Evolutionary conservation across 768 basidiomycete species (phyloP), one percentile per base, ranked within the genome.

Genomic region (Russula brevipes): DNA sequence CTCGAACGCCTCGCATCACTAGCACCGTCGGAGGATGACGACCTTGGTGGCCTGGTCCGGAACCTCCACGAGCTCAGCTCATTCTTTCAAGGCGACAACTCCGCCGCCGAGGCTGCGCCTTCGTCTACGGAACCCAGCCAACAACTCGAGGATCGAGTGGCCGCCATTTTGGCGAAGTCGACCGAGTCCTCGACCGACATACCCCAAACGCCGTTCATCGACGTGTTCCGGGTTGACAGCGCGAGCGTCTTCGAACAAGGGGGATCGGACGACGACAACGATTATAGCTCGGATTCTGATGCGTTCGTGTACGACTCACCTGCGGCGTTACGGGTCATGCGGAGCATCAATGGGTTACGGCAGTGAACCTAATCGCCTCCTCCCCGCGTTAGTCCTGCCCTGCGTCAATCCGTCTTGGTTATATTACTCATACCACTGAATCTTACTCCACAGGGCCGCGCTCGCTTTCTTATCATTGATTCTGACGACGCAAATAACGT

Each of bases 81-180:
- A 49, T 89, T 85, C 77, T 89, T 90, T 79, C 85, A 86, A 68
- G 83, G 79, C 44, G 79, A 72, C 12, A 51, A 42, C 11, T 35
- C 55, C 17, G n/a, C 52, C 11, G 12, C 60, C 19, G 62, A 53
- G 19, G 41, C 58, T 7, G 35, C 51, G 3, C 58, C 69, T 7
- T 56, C 69, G 2, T 65, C 70, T 64, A 79, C 77, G 56, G 64
- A 80, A 46, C 86, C 84, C 1, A 85, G 81, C 65, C 79, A 83
- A 57, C 81, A 82, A 60, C 74, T 91, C 4, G 89, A 90, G 72
- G 89, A 88, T 49, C 82, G 87, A 16, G 88, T 91, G 7, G 89
- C 89, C 6, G 88, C 88, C 33, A 91, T 91, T 66, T 81, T 91
- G 30, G 89, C 89, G 42, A 88, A 89, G 73, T 89, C 88, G n/a